These are phyloP conservation scores for Tetrapisispora phaffii DNA, from an alignment of 805 yeast genomes.

Conservation along the genomic window DNA sequence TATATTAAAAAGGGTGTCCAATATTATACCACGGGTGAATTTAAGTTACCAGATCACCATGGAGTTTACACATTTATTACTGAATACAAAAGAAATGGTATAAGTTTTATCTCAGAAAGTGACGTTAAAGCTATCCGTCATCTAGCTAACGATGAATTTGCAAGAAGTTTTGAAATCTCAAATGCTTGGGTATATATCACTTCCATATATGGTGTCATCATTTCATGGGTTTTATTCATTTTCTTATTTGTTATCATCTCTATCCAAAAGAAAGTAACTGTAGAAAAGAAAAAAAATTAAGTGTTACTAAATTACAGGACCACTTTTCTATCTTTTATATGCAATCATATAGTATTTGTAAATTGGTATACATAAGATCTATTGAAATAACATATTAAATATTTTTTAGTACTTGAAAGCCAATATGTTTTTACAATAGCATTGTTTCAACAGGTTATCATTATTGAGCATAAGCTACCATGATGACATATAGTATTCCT, in stretches of 20 bases:
- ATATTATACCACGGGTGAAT: conserved; percentile 45
- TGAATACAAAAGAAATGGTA: conserved; percentile 72
- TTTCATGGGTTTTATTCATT: conserved; percentile 73
- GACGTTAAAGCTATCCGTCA: conserved; percentile 80
- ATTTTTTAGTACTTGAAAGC: not conserved
- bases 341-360: not conserved
- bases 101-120: conserved; percentile 53
- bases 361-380: not conserved
- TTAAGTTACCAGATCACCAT: conserved; percentile 86
- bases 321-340: not conserved
- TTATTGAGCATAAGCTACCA: no score
- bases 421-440: no score
- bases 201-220: conserved; percentile 56
- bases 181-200: conserved; percentile 88
- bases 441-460: no score
- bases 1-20: conserved; percentile 33
- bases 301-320: not conserved
- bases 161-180: conserved; percentile 85
- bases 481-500: not conserved
- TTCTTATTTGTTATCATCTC: conserved; percentile 39
- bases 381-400: no score
- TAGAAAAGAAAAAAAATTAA: conserved; percentile 18
- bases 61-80: conserved; percentile 86
- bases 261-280: conserved; percentile 7
- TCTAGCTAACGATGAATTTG: conserved; percentile 89